These are phyloP conservation scores for Biancaea sappan DNA, from an alignment of 306 rosid species.

Conservation along the genomic window DNA sequence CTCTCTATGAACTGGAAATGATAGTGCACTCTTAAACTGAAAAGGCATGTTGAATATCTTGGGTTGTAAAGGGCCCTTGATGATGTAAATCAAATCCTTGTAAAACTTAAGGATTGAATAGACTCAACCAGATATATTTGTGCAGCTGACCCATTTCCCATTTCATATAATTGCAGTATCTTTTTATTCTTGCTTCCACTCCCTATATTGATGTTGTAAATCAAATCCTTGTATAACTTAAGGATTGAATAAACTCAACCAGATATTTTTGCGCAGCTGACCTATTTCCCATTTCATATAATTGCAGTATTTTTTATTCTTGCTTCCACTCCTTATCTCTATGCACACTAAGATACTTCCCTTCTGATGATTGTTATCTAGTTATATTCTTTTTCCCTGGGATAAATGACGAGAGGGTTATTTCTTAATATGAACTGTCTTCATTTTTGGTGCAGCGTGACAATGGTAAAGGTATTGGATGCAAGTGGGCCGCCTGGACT, in stretches of 20 bases:
- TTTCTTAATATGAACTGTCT: constrained; percentile 31
- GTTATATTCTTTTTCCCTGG: constrained; percentile 11
- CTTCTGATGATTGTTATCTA: constrained; percentile 24
- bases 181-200: constrained; percentile 15
- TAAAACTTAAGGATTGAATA: constrained; percentile 4
- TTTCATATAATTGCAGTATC: constrained; percentile 11
- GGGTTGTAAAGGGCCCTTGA: constrained; percentile 12
- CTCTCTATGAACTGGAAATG: neutral
- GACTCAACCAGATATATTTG: constrained; percentile 20
- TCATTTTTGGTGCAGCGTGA: constrained; percentile 57
- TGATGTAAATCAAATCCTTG: neutral
- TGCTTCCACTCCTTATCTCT: constrained; percentile 4
- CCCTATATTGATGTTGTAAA: neutral
- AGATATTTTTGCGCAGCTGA: constrained; percentile 21
- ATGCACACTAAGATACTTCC: neutral
- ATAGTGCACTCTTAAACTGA: neutral
- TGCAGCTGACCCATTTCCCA: constrained; percentile 18
- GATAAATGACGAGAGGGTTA: constrained; percentile 23
- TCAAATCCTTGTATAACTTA: constrained; percentile 1
- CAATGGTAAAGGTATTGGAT: constrained; percentile 84
- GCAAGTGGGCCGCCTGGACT: constrained; percentile 99
- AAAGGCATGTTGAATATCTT: constrained; percentile 7
- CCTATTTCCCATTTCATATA: constrained; percentile 20
- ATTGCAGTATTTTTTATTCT: constrained; percentile 15
- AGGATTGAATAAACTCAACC: constrained; percentile 2